Conservation (phyloP, 2,329 filamentous ascomycete genomes). For the Alternaria alternata region DNA sequence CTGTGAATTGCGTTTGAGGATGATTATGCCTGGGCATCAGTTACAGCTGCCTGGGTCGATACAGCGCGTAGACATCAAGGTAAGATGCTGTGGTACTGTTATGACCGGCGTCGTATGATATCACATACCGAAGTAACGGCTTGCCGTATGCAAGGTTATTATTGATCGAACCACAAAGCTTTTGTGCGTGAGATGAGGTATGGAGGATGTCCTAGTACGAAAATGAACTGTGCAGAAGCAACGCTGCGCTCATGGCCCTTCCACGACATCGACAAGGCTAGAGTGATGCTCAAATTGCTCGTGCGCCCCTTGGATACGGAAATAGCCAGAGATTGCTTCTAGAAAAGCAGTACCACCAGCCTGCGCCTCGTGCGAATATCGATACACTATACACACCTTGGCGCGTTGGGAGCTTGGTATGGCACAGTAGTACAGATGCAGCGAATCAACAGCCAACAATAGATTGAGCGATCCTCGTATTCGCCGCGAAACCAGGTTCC, state of each 20-base stretch:
- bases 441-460: neutral
- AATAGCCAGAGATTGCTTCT: neutral
- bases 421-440: neutral
- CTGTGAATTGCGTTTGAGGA: neutral
- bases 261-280: neutral
- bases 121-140: neutral
- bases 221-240: neutral
- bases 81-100: neutral
- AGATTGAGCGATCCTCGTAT: neutral
- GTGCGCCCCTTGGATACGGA: neutral
- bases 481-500: neutral
- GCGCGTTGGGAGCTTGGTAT: conserved; percentile 1
- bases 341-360: neutral
- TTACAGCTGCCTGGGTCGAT: neutral
- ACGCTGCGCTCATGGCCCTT: neutral
- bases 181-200: neutral
- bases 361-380: neutral
- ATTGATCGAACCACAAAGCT: neutral
- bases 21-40: neutral
- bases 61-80: neutral
- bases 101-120: neutral
- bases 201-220: neutral
- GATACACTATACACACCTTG: conserved; percentile 5
- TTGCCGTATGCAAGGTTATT: neutral
- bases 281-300: neutral